Evolutionary conservation across 805 yeast species (phyloP).

Genomic region (Brettanomyces sp.): DNA sequence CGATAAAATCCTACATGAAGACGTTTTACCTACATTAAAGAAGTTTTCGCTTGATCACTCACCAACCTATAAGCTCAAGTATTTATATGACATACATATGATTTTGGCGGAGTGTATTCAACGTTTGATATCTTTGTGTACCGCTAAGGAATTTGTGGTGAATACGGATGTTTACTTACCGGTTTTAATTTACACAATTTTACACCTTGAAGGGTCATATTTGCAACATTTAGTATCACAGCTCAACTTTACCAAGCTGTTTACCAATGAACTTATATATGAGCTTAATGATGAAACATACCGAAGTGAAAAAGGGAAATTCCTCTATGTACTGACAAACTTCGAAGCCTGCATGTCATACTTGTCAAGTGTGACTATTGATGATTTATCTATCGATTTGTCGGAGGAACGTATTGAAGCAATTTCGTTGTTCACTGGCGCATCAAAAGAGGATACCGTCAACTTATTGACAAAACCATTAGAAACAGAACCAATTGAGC

Average conservation of each 20-base stretch:
- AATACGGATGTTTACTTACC: slow-evolving; percentile 29
- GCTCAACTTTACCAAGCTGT: slow-evolving; percentile 25
- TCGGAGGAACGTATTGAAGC: slow-evolving; percentile 4
- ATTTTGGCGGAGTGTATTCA: slow-evolving; percentile 18
- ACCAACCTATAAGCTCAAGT: slow-evolving; percentile 26
- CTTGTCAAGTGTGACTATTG: slow-evolving; percentile 23
- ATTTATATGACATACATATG: slow-evolving; percentile 22
- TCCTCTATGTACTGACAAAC: slow-evolving; percentile 27
- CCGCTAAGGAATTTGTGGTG: slow-evolving; percentile 7
- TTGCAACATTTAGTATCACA: slow-evolving; percentile 23
- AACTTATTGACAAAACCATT: slow-evolving; percentile 14
- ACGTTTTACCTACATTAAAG: slow-evolving; percentile 23
- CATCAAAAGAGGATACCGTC: slow-evolving; percentile 1
- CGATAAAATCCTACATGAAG: slow-evolving; percentile 11
- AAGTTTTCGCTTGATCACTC: slow-evolving; percentile 24
- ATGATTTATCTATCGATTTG: slow-evolving; percentile 20
- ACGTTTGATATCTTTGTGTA: slow-evolving; percentile 7
- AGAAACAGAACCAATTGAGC: slow-evolving; percentile 19
- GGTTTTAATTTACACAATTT: slow-evolving; percentile 23
- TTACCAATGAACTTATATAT: slow-evolving; percentile 21
- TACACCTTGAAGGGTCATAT: slow-evolving; percentile 21
- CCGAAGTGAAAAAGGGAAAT: slow-evolving; percentile 23
- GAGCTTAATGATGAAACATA: slow-evolving; percentile 11
- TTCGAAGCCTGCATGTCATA: slow-evolving; percentile 28
- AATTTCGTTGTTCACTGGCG: slow-evolving; percentile 3